These are phyloP conservation scores for Boletus calvinii DNA, from an alignment of 1,284 basidiomycete genomes.

Conservation along the genomic window DNA sequence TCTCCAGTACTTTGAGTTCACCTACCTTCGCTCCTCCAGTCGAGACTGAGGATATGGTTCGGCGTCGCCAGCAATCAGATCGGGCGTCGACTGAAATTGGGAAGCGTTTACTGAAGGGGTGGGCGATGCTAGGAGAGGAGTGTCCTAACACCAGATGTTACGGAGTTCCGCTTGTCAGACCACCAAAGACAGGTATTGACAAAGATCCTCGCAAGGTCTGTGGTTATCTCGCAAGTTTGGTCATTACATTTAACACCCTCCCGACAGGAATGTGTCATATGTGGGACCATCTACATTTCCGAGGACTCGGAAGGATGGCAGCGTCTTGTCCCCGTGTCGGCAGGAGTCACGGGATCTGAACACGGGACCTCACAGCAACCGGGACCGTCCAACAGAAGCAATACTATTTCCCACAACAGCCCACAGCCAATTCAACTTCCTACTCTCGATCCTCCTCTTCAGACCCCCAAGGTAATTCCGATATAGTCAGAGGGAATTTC, in stretches of 20 bases:
- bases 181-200: conserved; percentile 59
- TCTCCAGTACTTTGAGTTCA: conserved; percentile 58
- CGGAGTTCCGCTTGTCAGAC: conserved; percentile 71
- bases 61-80: conserved; percentile 77
- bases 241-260: conserved; percentile 10
- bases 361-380: conserved; percentile 9
- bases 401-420: conserved; percentile 19
- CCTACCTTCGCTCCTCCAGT: conserved; percentile 58
- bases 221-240: conserved; percentile 5
- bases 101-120: conserved; percentile 71
- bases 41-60: conserved; percentile 61
- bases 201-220: conserved; percentile 65
- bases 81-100: conserved; percentile 75
- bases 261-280: conserved; percentile 75
- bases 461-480: conserved; percentile 31
- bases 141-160: conserved; percentile 67
- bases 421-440: conserved; percentile 34
- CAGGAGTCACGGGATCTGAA: conserved; percentile 10
- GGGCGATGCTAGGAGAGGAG: conserved; percentile 83
- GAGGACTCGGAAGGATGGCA: conserved; percentile 55
- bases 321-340: conserved; percentile 40
- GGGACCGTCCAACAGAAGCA: conserved; percentile 11
- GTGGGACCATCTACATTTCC: conserved; percentile 58
- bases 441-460: conserved; percentile 31
- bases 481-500: neutral